Base-by-base conservation (phyloP, 768 basidiomycete genomes). In the Suillus discolor region DNA sequence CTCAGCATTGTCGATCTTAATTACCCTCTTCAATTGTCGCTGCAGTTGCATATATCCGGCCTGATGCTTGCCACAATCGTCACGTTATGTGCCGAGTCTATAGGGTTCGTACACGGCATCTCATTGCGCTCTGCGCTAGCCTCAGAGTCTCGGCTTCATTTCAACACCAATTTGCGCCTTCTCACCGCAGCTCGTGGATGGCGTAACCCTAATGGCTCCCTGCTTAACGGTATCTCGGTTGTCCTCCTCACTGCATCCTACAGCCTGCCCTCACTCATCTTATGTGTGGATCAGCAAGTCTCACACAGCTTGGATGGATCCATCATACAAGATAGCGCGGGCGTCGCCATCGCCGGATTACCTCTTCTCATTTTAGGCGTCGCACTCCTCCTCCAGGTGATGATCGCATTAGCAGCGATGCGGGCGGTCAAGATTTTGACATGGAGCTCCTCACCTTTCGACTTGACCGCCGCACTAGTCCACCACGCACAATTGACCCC, bases 361-460 rank as follows among this genome's bases (percentile, higher is more conserved):
- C 77, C 76, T 2, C 71, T 77, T 28, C 62, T 77, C 20, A 66
- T 75, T 6, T 62, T 78, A 25, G 75, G 77, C 6, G 57, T 70
- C 28, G 4, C 6, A 31, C 31, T 31, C n/a, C 53, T 71, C 0
- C 57, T 70, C 15, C 77, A 77, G 60, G 73, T 66, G 0, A 4
- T 68, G 13, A 70, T 78, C 39, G 71, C 74, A 12, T 65, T 77
- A 31, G 55, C 55, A 1, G 74, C 73, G 16, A 66, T 71, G 23
- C 54, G 66, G 34, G 39, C 64, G 23, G 70, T 73, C 18, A 68
- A 72, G 59, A 68, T 77, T 28, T 47, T 72, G 57, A 77, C 75
- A 7, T 77, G 77, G 77, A 78, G 77, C 23, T 73, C 75, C 31
- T 77, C 76, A 1, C 66, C 73, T 23, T 69, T 78, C 18, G 75